phyloP scores from a whole-genome alignment of 148 eudicot species.

The Vaccinium darrowii region DNA sequence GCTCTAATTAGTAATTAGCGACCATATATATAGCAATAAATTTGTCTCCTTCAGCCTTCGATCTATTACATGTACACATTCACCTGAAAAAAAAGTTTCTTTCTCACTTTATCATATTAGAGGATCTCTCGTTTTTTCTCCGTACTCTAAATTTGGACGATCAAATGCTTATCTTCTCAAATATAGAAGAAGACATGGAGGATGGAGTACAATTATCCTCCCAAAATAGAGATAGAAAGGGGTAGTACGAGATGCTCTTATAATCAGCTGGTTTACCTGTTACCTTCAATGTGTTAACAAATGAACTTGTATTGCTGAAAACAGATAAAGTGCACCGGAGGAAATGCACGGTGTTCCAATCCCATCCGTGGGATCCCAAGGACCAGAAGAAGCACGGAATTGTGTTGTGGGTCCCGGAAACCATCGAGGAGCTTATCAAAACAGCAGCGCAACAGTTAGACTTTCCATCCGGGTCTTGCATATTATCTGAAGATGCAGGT shows the following conservation, averaged over 20 bases:
- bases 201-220: neutral
- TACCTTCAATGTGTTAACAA: neutral
- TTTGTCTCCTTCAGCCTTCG: neutral
- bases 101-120: neutral
- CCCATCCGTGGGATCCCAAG: slow-evolving; percentile 50
- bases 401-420: slow-evolving; percentile 70
- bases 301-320: neutral
- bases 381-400: slow-evolving; percentile 48
- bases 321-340: slow-evolving; percentile 38
- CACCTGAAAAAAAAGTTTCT: neutral
- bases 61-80: neutral
- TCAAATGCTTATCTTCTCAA: neutral
- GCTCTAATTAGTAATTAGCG: neutral
- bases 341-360: slow-evolving; percentile 69
- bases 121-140: neutral
- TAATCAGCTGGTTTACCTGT: neutral
- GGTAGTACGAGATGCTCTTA: neutral
- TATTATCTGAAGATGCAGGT: slow-evolving; percentile 82
- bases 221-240: neutral
- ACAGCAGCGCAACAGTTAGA: slow-evolving; percentile 51
- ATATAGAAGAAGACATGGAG: neutral
- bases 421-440: slow-evolving; percentile 57
- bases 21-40: neutral
- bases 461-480: slow-evolving; percentile 30
- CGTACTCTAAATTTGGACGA: neutral